phyloP scores from a whole-genome alignment of 1,139 yeast genomes.

The Kazachstania sp. region DNA sequence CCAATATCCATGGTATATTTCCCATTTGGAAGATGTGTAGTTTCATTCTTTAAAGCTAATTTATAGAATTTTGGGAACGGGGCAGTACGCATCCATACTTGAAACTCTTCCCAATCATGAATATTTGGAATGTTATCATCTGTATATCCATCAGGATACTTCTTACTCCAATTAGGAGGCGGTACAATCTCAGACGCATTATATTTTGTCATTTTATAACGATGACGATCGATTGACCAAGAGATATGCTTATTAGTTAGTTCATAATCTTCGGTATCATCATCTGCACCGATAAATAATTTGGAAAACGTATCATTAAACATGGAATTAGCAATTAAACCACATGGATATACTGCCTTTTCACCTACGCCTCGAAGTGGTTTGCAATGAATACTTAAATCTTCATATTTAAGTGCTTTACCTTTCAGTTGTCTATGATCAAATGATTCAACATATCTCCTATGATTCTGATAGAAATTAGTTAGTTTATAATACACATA shows the following conservation, averaged over 20 bases:
- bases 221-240: slow-evolving; percentile 72
- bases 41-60: slow-evolving; percentile 71
- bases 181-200: slow-evolving; percentile 69
- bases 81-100: slow-evolving; percentile 97
- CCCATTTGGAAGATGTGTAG: slow-evolving; percentile 53
- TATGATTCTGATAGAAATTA: slow-evolving; percentile 68
- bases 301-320: slow-evolving; percentile 76
- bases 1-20: slow-evolving; percentile 66
- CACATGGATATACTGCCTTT: slow-evolving; percentile 78
- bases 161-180: slow-evolving; percentile 88
- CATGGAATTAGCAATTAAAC: slow-evolving; percentile 84
- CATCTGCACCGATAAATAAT: slow-evolving; percentile 23
- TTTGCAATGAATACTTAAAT: slow-evolving; percentile 54
- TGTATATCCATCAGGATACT: slow-evolving; percentile 84
- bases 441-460: slow-evolving; percentile 65
- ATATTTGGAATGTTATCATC: slow-evolving; percentile 77
- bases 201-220: slow-evolving; percentile 76
- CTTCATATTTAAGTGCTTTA: slow-evolving; percentile 40
- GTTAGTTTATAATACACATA: slow-evolving; percentile 63
- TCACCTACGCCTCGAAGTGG: slow-evolving; percentile 58
- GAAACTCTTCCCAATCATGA: slow-evolving; percentile 70
- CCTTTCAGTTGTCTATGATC: slow-evolving; percentile 62
- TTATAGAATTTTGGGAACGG: slow-evolving; percentile 82
- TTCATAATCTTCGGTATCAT: slow-evolving; percentile 44
- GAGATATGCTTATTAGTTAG: slow-evolving; percentile 71